phyloP scores from a whole-genome alignment of 1,284 basidiomycete species.

The Heliocybe sulcata region DNA sequence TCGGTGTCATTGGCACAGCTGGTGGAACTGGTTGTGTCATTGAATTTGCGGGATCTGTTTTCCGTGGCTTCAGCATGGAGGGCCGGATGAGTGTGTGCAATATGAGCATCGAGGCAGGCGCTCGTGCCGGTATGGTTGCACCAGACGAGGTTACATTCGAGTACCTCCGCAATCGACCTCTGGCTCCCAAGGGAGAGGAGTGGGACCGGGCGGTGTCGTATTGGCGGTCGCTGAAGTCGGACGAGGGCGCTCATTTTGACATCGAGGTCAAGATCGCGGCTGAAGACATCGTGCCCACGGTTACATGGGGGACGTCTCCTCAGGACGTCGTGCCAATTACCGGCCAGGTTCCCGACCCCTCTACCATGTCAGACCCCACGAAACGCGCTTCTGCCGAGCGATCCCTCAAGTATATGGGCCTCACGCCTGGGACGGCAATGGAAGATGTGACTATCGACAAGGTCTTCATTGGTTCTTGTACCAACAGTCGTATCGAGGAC shows the following conservation, averaged over 20 bases:
- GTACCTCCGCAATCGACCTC: conserved; percentile 82
- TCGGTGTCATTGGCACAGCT: conserved; percentile 90
- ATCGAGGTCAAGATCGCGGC: conserved; percentile 81
- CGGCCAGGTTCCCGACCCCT: conserved; percentile 79
- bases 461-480: conserved; percentile 96
- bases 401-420: conserved; percentile 89
- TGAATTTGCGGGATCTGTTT: conserved; percentile 89
- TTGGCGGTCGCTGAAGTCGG: conserved; percentile 83
- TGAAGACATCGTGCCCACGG: conserved; percentile 88
- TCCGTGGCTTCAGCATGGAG: conserved; percentile 91
- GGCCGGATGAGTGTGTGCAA: conserved; percentile 97
- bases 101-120: conserved; percentile 97
- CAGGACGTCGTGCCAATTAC: conserved; percentile 90
- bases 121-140: conserved; percentile 92
- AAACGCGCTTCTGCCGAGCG: conserved; percentile 75
- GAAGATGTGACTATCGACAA: conserved; percentile 87
- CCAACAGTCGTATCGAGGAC: conserved; percentile 95
- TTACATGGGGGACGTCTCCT: conserved; percentile 96
- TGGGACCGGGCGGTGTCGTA: conserved; percentile 90
- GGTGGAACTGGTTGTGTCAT: conserved; percentile 92
- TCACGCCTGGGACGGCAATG: conserved; percentile 78
- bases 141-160: conserved; percentile 89
- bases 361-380: conserved; percentile 54
- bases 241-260: conserved; percentile 89
- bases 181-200: conserved; percentile 81